Percentiles rank a stretch among this genome's conserved stretches.
Conservation (phyloP, 495 filamentous ascomycete genomes). For the Aspergillus saccharolyticus region DNA sequence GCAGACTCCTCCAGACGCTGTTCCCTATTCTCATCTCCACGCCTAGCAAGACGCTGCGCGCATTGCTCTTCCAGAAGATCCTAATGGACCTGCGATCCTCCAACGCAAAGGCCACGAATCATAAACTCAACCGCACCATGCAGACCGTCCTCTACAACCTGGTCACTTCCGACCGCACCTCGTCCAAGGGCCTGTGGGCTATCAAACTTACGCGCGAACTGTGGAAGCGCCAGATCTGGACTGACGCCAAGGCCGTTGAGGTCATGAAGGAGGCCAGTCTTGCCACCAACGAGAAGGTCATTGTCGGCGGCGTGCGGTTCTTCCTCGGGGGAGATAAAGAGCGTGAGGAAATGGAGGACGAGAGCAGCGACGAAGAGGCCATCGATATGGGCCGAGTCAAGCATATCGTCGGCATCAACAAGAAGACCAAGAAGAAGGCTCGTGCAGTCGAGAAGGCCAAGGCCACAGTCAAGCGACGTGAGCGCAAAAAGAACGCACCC, state of each 20-base stretch:
- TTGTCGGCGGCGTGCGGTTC: constrained; percentile 80
- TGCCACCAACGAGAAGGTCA: constrained; percentile 82
- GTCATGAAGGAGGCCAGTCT: constrained; percentile 89
- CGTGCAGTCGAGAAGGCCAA: constrained; percentile 74
- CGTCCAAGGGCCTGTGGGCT: constrained; percentile 87
- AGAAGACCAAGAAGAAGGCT: constrained; percentile 85
- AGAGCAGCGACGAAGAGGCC: constrained; percentile 72
- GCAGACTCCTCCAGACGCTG: constrained; percentile 71
- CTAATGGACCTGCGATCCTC: constrained; percentile 80
- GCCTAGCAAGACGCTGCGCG: constrained; percentile 78
- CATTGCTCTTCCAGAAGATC: constrained; percentile 84
- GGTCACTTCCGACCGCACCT: constrained; percentile 74
- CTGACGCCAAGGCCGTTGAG: constrained; percentile 80
- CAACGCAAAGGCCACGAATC: constrained; percentile 81
- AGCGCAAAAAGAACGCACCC: constrained; percentile 80
- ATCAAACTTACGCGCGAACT: constrained; percentile 83
- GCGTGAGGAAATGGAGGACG: constrained; percentile 84
- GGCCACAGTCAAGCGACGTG: constrained; percentile 70
- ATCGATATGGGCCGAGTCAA: constrained; percentile 76
- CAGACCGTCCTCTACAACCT: constrained; percentile 91
- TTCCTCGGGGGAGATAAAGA: constrained; percentile 95
- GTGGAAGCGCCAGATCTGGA: constrained; percentile 87
- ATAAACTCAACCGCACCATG: constrained; percentile 85
- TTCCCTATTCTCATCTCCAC: constrained; percentile 88
- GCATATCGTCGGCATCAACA: constrained; percentile 86